A percentile compares a stretch with the other conserved stretches of the same genome.
phyloP scores from a whole-genome alignment of 352 stramenopile genomes.

The Phytophthora colocasiae region DNA sequence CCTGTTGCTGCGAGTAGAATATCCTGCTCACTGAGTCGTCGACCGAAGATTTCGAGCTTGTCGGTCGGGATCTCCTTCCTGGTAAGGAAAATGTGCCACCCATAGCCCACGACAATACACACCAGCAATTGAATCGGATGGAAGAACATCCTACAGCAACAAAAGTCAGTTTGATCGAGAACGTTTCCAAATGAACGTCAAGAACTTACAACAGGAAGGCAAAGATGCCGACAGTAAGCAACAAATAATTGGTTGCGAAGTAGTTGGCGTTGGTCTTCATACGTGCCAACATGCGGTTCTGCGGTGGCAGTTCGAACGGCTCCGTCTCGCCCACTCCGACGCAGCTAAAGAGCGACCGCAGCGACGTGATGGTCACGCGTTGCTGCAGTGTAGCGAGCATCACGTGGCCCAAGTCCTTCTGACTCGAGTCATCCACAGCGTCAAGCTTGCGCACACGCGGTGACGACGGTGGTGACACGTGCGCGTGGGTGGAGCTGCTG shows the following conservation, averaged over 20 bases:
- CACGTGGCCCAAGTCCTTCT: slow-evolving; percentile 34
- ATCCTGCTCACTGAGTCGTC: slow-evolving; percentile 68
- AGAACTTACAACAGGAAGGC: slow-evolving; percentile 63
- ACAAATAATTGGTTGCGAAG: slow-evolving; percentile 82
- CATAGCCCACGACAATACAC: slow-evolving; percentile 64
- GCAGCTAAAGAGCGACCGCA: slow-evolving; percentile 72
- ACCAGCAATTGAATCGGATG: slow-evolving; percentile 73
- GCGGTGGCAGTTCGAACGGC: slow-evolving; percentile 65
- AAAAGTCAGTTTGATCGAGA: neutral
- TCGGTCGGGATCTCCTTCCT: slow-evolving; percentile 54
- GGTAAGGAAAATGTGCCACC: slow-evolving; percentile 75
- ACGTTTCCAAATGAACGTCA: neutral
- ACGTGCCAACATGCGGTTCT: slow-evolving; percentile 54
- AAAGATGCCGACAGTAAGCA: slow-evolving; percentile 63
- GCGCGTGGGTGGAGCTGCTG: slow-evolving; percentile 30
- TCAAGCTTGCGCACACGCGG: slow-evolving; percentile 25
- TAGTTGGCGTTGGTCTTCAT: slow-evolving; percentile 76
- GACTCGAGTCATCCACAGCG: slow-evolving; percentile 14
- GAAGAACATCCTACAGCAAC: slow-evolving; percentile 63
- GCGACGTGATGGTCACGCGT: slow-evolving; percentile 50
- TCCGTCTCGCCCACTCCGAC: slow-evolving; percentile 65
- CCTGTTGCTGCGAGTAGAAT: slow-evolving; percentile 68
- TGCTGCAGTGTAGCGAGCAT: slow-evolving; percentile 51
- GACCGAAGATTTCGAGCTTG: slow-evolving; percentile 62
- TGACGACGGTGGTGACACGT: slow-evolving; percentile 22